Conservation (phyloP, 1,139 yeast genomes). For the Kodamaea derodonti region DNA sequence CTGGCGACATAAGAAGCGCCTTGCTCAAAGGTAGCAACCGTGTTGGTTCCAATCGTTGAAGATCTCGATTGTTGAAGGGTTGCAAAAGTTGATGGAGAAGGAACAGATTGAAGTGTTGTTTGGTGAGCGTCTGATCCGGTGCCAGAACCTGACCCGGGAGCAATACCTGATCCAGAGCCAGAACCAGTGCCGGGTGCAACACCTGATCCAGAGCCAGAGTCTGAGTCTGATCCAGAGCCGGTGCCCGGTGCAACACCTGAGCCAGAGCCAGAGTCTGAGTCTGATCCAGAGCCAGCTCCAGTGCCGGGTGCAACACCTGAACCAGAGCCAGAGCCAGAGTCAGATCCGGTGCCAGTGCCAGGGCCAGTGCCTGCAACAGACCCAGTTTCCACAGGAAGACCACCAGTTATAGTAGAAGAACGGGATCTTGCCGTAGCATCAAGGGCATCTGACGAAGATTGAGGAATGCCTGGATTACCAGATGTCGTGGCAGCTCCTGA, state of each 20-base stretch:
- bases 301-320: background rate
- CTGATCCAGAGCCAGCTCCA: background rate
- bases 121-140: background rate
- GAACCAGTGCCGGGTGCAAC: background rate
- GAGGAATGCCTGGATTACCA: background rate
- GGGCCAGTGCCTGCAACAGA: background rate
- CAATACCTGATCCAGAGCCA: background rate
- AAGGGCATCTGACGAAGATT: background rate
- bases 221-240: background rate
- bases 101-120: background rate
- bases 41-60: conserved; percentile 1
- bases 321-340: background rate
- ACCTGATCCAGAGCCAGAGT: background rate
- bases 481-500: background rate
- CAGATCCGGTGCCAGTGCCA: background rate
- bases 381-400: background rate
- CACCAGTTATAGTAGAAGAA: background rate
- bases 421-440: no score
- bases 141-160: background rate
- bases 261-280: background rate
- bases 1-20: conserved; percentile 1
- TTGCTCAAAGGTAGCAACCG: conserved; percentile 3
- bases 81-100: background rate
- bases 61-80: conserved; percentile 1
- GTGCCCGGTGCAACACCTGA: background rate